Evolutionary conservation across 192 early-diverging fungal species (phyloP), one percentile per base, ranked within the genome.

Genomic region (Powellomyces hirtus): DNA sequence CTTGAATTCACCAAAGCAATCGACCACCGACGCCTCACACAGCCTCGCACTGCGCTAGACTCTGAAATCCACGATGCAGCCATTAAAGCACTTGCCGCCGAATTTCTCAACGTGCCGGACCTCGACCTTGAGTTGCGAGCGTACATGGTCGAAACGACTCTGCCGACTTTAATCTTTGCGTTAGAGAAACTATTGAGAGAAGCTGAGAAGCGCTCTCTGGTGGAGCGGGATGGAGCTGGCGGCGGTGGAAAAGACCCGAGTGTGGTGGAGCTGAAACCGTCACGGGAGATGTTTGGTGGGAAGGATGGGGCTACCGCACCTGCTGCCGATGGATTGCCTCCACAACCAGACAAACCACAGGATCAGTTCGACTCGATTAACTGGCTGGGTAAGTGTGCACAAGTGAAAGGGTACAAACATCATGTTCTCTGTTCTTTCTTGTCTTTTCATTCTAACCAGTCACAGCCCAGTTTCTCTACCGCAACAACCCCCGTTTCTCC

Each of bases 401-500:
- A 8, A 13, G 8, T 8, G 8, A 42, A 42, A 42, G 8, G 8
- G 40, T 18, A 18, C 8, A 42, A 42, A 42, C 40, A 13, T 42
- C 10, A 18, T 42, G 10, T 13, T 18, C 10, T 8, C 40, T 42
- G 40, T 13, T 18, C 40, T 42, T 42, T 18, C 40, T 18, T 18
- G 8, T 24, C n/a, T 14, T 74, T 37, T 74, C 1, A 35, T 56
- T n/a, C 53, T n/a, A 49, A 75, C 42, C 24, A 45, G 18, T 29
- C 37, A 33, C n/a, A 86, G 85, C 80, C n/a, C 85, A 86, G 68
- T 79, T 71, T 62, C 52, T 86, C 8, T 84, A 81, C 64, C 64
- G 85, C 35, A 84, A 84, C 69, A 84, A 84, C 60, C 82, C 85
- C 20, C 69, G 75, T 27, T 80, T 81, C 64, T 63, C 77, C 44